phyloP scores from a whole-genome alignment of 2,329 filamentous ascomycete genomes.

The Ceratocystis variospora region DNA sequence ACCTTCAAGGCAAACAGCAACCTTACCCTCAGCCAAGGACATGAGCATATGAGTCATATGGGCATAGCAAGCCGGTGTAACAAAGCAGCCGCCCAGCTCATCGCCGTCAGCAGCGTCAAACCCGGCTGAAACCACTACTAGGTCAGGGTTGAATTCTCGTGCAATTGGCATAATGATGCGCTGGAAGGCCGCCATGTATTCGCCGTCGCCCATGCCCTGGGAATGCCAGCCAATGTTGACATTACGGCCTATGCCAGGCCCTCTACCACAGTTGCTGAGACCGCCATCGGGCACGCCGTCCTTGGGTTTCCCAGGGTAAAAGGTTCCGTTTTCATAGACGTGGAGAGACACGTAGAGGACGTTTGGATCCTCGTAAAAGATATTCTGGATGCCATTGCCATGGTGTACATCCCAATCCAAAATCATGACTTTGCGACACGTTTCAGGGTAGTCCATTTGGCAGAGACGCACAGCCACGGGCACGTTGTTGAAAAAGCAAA shows the following conservation, averaged over 20 bases:
- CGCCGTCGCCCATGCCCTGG: conserved; percentile 82
- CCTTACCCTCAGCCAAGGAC: conserved; percentile 77
- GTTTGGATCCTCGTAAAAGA: conserved; percentile 89
- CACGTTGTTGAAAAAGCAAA: conserved; percentile 97
- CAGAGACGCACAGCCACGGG: conserved; percentile 83
- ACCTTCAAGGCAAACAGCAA: conserved; percentile 86
- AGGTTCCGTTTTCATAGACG: conserved; percentile 67
- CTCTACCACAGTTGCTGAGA: conserved; percentile 44
- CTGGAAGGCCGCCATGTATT: conserved; percentile 94
- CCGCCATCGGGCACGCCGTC: conserved; percentile 48
- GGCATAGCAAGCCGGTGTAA: conserved; percentile 80
- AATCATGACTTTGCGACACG: conserved; percentile 78
- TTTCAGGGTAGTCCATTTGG: conserved; percentile 63
- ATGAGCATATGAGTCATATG: conserved; percentile 99
- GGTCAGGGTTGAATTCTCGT: conserved; percentile 79
- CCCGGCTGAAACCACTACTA: conserved; percentile 89
- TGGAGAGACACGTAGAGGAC: conserved; percentile 92
- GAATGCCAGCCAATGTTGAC: conserved; percentile 55
- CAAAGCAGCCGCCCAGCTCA: conserved; percentile 81
- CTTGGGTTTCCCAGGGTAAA: conserved; percentile 63
- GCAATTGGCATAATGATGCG: conserved; percentile 94
- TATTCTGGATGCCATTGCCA: conserved; percentile 89
- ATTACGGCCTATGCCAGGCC: conserved; percentile 44
- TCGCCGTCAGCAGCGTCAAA: conserved; percentile 94
- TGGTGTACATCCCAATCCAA: conserved; percentile 78